Conservation (phyloP, 345 rosid species). For the Euphorbia pulcherrima region DNA sequence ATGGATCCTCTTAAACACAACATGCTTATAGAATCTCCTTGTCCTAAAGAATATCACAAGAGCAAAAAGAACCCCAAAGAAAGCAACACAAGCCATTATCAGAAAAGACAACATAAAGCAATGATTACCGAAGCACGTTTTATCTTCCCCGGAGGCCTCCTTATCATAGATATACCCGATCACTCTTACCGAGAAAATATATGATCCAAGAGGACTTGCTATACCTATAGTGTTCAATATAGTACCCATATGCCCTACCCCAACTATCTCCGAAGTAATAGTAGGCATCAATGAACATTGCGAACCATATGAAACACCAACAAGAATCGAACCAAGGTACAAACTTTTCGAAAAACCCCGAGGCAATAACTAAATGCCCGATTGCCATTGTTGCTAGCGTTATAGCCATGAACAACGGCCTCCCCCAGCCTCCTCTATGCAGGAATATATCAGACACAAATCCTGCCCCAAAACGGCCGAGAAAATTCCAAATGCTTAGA, state of each 20-base stretch:
- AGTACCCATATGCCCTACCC: slow-evolving; percentile 77
- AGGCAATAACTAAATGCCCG: slow-evolving; percentile 71
- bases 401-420: slow-evolving; percentile 68
- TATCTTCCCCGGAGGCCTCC: slow-evolving; percentile 41
- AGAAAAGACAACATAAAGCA: slow-evolving; percentile 77
- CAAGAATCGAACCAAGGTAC: slow-evolving; percentile 61
- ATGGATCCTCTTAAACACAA: slow-evolving; percentile 43
- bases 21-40: slow-evolving; percentile 47
- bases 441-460: slow-evolving; percentile 64
- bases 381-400: slow-evolving; percentile 51
- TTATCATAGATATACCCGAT: slow-evolving; percentile 73
- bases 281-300: slow-evolving; percentile 90
- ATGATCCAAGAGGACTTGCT: slow-evolving; percentile 86
- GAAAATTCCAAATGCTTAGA: slow-evolving; percentile 87
- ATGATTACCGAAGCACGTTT: slow-evolving; percentile 54
- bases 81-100: slow-evolving; percentile 65
- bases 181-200: slow-evolving; percentile 69
- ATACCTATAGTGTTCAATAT: slow-evolving; percentile 76
- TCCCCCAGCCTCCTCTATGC: slow-evolving; percentile 58
- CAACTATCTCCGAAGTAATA: slow-evolving; percentile 65
- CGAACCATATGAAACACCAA: slow-evolving; percentile 78
- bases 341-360: slow-evolving; percentile 63
- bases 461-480: slow-evolving; percentile 87
- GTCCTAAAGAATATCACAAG: slow-evolving; percentile 51
- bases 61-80: slow-evolving; percentile 54